Conservation (phyloP, 106 monocot genomes). For the Alisma plantagoaquatica region DNA sequence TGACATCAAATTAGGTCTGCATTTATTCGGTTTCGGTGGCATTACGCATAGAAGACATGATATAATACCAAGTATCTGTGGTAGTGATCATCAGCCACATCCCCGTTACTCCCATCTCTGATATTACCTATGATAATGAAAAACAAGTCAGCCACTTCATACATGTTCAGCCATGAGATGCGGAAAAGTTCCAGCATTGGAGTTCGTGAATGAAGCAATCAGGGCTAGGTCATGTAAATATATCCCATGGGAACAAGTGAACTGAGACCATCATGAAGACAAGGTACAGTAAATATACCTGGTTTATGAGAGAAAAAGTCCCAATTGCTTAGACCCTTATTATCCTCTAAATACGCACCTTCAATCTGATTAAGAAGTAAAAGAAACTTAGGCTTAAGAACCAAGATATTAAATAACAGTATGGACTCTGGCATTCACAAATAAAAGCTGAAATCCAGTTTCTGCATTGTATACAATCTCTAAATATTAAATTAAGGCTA, state of each 20-base stretch:
- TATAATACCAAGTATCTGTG: slow-evolving; percentile 10
- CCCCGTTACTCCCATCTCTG: slow-evolving; percentile 14
- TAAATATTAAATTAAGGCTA: no score
- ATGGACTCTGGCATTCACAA: no score
- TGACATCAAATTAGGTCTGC: no score
- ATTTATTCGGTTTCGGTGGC: no score
- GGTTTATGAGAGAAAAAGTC: slow-evolving; percentile 18
- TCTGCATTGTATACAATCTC: no score
- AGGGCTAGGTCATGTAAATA: no score
- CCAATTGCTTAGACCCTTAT: slow-evolving; percentile 23
- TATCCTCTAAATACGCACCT: slow-evolving; percentile 15
- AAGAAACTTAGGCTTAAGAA: background rate
- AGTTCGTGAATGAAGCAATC: background rate
- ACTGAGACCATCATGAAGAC: background rate
- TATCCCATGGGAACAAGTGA: background rate
- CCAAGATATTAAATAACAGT: no score
- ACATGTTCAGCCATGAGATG: background rate
- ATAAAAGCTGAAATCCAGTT: no score
- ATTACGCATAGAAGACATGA: no score
- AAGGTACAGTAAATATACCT: background rate
- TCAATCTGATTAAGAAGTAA: slow-evolving; percentile 9
- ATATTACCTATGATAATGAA: slow-evolving; percentile 7
- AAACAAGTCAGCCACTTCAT: background rate
- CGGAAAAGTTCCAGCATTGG: background rate
- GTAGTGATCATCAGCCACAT: slow-evolving; percentile 19